These are phyloP conservation scores for Penicillium thymicola DNA, from an alignment of 2,329 filamentous ascomycete genomes.

Conservation along the genomic window DNA sequence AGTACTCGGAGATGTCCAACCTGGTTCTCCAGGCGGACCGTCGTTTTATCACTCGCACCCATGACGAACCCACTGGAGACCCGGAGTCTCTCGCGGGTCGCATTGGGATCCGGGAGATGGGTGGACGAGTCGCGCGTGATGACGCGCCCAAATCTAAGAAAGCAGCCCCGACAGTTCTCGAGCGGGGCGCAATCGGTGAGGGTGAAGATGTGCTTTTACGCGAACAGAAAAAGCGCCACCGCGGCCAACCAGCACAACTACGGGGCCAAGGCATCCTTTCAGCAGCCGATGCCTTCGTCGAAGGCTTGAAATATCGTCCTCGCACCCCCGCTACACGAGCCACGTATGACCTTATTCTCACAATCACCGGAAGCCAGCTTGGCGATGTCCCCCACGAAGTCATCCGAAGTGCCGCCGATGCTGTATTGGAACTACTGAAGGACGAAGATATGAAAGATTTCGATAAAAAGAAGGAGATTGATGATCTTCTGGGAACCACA, in stretches of 20 bases:
- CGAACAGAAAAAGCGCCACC: constrained; percentile 82
- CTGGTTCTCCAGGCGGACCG: constrained; percentile 99
- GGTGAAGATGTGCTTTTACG: constrained; percentile 78
- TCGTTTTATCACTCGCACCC: constrained; percentile 86
- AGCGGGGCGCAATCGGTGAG: constrained; percentile 73
- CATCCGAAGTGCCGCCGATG: constrained; percentile 89
- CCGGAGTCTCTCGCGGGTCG: constrained; percentile 95
- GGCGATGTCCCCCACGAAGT: constrained; percentile 92
- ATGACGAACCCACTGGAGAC: constrained; percentile 93
- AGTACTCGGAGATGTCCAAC: constrained; percentile 99
- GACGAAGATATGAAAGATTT: constrained; percentile 95
- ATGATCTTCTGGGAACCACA: constrained; percentile 82
- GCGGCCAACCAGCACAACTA: constrained; percentile 66
- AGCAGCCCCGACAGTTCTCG: constrained; percentile 64
- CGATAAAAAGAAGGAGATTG: constrained; percentile 96
- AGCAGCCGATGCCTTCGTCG: constrained; percentile 79
- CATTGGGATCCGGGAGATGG: constrained; percentile 94
- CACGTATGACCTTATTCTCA: constrained; percentile 91
- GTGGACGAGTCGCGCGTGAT: constrained; percentile 75
- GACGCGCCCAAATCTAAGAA: constrained; percentile 78
- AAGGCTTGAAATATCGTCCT: constrained; percentile 88
- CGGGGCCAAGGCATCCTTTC: constrained; percentile 75
- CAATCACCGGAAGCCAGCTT: constrained; percentile 80
- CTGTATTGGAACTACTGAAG: constrained; percentile 85
- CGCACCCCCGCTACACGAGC: constrained; percentile 86